Percentiles rank a stretch among this genome's conserved stretches.
Evolutionary conservation across 73 alveolate genomes (phyloP).

Genomic region (Tetrahymena malaccensis): DNA sequence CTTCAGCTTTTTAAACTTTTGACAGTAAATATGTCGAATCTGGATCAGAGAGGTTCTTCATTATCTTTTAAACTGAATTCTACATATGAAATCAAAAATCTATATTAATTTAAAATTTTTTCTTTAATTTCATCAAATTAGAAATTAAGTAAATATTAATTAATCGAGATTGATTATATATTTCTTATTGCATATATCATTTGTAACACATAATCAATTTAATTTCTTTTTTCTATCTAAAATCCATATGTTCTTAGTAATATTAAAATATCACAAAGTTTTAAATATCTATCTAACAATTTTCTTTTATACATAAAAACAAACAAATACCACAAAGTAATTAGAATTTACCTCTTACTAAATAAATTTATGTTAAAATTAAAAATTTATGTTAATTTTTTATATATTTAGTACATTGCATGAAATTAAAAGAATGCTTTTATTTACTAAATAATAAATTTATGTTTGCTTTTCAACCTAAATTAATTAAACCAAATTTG

Average conservation of each 20-base stretch:
- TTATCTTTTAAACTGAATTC: not conserved
- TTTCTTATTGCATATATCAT: too few species aligned
- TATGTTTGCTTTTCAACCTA: too few species aligned
- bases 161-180: not conserved
- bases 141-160: not conserved
- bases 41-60: not conserved
- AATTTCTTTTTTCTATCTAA: not conserved
- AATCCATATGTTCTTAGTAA: not conserved
- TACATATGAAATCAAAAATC: not conserved
- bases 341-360: not conserved
- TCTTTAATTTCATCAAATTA: not conserved
- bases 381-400: not conserved
- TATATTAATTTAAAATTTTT: not conserved
- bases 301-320: not conserved
- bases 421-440: too few species aligned
- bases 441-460: too few species aligned
- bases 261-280: not conserved
- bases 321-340: not conserved
- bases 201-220: too few species aligned
- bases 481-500: too few species aligned
- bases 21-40: not conserved
- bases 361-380: not conserved
- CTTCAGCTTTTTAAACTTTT: not conserved
- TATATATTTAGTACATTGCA: too few species aligned
- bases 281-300: not conserved